Evolutionary conservation across 768 basidiomycete species (phyloP).

Genomic region (Pulveroboletus sp.): DNA sequence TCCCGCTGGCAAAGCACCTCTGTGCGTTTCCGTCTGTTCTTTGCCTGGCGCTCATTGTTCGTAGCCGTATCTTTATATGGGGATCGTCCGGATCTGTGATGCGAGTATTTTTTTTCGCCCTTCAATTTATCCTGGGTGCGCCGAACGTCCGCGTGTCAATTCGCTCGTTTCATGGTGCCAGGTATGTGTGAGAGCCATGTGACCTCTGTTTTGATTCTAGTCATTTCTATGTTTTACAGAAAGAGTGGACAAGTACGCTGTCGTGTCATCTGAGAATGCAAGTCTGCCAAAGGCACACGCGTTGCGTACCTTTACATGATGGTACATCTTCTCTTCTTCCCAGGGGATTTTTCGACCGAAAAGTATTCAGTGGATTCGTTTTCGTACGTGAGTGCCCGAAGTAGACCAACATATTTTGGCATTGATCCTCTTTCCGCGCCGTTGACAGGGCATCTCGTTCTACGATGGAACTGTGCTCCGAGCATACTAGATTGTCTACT

Average conservation of each 20-base stretch:
- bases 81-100: conserved; percentile 36
- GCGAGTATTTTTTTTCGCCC: conserved; percentile 34
- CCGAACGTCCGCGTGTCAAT: not conserved
- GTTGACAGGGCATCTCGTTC: conserved; percentile 29
- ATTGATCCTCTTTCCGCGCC: not conserved
- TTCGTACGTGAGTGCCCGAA: conserved; percentile 28
- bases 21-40: conserved; percentile 15
- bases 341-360: not conserved
- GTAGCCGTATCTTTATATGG: conserved; percentile 37
- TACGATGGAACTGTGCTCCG: conserved; percentile 15
- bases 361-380: conserved; percentile 37
- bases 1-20: conserved; percentile 36
- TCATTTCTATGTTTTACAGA: conserved; percentile 38
- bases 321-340: conserved; percentile 11
- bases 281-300: conserved; percentile 23
- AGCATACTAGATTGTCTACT: conserved; percentile 29
- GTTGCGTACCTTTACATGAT: conserved; percentile 39
- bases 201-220: conserved; percentile 37
- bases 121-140: conserved; percentile 29
- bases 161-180: not conserved
- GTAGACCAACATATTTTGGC: not conserved
- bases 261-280: not conserved
- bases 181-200: conserved; percentile 40
- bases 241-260: conserved; percentile 36
- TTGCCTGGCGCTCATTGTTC: not conserved